Evolutionary conservation across 176 grass and related monocot species (phyloP).

Genomic region (Lolium perenne): DNA sequence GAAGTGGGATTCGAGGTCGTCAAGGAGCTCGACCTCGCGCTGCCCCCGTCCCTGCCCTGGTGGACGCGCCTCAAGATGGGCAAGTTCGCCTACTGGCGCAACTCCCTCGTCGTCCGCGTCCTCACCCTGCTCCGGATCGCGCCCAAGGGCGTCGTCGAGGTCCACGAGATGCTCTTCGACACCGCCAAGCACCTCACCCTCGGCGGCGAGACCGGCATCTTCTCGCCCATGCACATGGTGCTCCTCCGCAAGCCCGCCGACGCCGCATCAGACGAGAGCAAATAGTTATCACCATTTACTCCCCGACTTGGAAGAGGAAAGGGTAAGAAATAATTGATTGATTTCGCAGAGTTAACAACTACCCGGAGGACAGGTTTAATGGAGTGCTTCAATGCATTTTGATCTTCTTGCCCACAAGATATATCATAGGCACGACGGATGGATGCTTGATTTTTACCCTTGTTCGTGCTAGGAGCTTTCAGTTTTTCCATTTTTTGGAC

Average conservation of each 20-base stretch:
- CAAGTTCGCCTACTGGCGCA: conserved; percentile 92
- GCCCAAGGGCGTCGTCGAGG: conserved; percentile 88
- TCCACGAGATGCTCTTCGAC: conserved; percentile 98
- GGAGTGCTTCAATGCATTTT: conserved; percentile 5
- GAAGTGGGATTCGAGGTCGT: conserved; percentile 81
- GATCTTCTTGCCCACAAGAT: not conserved
- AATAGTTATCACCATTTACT: conserved; percentile 35
- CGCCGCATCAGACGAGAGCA: conserved; percentile 11
- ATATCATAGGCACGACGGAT: no score
- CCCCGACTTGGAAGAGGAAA: not conserved
- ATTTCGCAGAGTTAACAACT: conserved; percentile 39
- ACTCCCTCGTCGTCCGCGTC: conserved; percentile 85
- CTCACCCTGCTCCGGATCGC: conserved; percentile 89
- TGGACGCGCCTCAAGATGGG: conserved; percentile 99
- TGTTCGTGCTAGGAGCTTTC: conserved; percentile 37
- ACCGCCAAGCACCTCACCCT: conserved; percentile 83
- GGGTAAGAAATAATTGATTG: conserved; percentile 37
- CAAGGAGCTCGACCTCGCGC: conserved; percentile 84
- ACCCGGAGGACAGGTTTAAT: conserved; percentile 35
- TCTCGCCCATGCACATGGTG: conserved; percentile 99
- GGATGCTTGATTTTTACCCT: conserved; percentile 43
- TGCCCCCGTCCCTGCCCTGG: conserved; percentile 77
- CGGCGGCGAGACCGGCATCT: conserved; percentile 91
- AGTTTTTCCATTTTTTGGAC: conserved; percentile 28
- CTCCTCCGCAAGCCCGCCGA: conserved; percentile 83